Evolutionary conservation across 306 rosid species (phyloP), one percentile per base, ranked within the genome.

Genomic region (Urtica urens): DNA sequence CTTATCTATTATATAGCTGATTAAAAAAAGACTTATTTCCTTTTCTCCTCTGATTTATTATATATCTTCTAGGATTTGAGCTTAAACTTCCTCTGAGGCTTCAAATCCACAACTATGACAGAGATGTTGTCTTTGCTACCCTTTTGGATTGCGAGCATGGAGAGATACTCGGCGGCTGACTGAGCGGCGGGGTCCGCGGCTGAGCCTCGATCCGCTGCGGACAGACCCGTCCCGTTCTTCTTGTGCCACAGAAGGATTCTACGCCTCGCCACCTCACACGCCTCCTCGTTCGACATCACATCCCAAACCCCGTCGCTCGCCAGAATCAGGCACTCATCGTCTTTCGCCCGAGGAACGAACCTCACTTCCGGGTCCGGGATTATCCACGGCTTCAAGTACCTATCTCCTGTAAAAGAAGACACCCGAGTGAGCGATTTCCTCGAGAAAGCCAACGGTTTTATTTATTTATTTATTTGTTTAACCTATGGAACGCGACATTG

Each of bases 291-390:
- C 0, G 77, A 58, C 68, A 77, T 72, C 19, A 77, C 83, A 30
- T 77, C 83, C 83, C 83, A 77, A 21, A 77, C 31, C 14, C 83
- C 83, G 17, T 77, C 83, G n/a, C 79, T 77, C 14, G 83, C 83
- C 51, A 77, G 51, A 39, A 77, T 62, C 6, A 77, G 77, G 57
- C 70, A 62, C 49, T 77, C 83, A 1, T 77, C 83, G 0, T 72
- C 83, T 66, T 66, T 69, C 1, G 74, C 73, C 10, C 83, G 73
- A 26, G 77, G 66, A 31, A 69, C 35, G 13, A 58, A 46, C 74
- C 55, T 77, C 43, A 77, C 69, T 57, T 77, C 83, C 0, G 83
- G 83, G 18, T 77, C 72, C 0, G 83, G 83, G 50, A 77, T 77
- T 42, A 77, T 68, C 77, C 74, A 77, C 4, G 83, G 83, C 58